Conservation (phyloP, 345 rosid genomes). For the Dipteronia dyeriana region DNA sequence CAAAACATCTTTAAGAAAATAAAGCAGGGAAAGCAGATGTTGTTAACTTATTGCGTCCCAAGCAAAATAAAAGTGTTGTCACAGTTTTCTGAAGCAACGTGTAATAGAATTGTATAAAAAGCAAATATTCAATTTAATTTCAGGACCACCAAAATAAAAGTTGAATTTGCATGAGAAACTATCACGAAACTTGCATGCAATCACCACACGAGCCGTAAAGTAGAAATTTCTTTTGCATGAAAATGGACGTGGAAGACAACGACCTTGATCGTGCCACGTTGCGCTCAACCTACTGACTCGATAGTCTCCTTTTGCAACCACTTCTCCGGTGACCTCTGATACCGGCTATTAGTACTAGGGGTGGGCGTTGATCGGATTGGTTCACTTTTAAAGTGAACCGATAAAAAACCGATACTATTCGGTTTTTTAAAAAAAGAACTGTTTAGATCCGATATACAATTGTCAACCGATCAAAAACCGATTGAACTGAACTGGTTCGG, state of each 20-base stretch:
- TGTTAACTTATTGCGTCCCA: not conserved
- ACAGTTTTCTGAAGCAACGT: not conserved
- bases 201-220: slow-evolving; percentile 2
- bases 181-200: slow-evolving; percentile 5
- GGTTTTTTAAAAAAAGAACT: no score
- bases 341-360: no score
- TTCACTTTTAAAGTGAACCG: no score
- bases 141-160: not conserved
- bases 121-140: not conserved
- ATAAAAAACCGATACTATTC: no score
- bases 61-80: not conserved
- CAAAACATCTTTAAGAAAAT: slow-evolving; percentile 7
- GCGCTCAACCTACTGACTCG: no score
- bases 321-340: no score
- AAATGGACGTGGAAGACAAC: not conserved
- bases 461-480: no score
- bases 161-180: not conserved
- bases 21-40: slow-evolving; percentile 3
- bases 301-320: no score
- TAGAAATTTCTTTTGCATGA: not conserved
- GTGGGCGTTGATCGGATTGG: no score
- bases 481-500: no score
- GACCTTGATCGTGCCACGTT: not conserved
- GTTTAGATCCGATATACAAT: no score
- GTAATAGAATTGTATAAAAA: no score